Base-by-base conservation (phyloP, 495 filamentous ascomycete genomes). In the Hypoxylon rickii region DNA sequence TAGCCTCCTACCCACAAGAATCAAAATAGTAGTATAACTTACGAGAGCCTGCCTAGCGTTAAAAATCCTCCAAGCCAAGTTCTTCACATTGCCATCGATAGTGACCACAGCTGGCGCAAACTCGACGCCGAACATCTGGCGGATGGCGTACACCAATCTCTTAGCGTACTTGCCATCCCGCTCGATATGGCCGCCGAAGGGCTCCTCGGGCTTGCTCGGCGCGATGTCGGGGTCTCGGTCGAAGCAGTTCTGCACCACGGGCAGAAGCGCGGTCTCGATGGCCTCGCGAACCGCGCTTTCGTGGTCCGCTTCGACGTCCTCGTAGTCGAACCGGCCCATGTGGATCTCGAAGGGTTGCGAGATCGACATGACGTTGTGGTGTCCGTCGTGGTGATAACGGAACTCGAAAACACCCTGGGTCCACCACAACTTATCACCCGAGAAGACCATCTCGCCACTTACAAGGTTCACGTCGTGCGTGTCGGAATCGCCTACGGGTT, bases 91-190 rank as follows among this genome's bases (percentile, higher is more conserved):
- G 4, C 95, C 93, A 78, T 98, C 94, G 1, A 92, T 90, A 49
- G 86, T 85, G 34, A 98, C 94, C 10, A 98, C 95, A 42, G 89
- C 89, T 2, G 92, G 87, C 5, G 95, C 90, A 56, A 98, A 87
- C 70, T 98, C 95, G 52, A 98, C 86, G 46, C 94, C 95, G 67
- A 98, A 98, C 93, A 96, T 97, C 72, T 96, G 89, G 49, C 88
- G 88, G 31, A 97, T 89, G 7, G 95, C 94, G 74, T 93, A 97
- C 0, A 97, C 90, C 22, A 97, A 84, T 32, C 94, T 72, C 68
- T 85, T 89, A 13, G 92, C 89, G 58, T 88, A 97, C 68, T 96
- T 96, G 53, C 86, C 85, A 40, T 96, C 88, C 7, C 90, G 76
- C 64, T 96, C 89, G 7, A 96, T 89, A 34, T 89, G 77, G 49